Percentiles rank a stretch among this genome's conserved stretches.
phyloP scores from a whole-genome alignment of 2,329 filamentous ascomycete species.

The Verticillium isaacii region DNA sequence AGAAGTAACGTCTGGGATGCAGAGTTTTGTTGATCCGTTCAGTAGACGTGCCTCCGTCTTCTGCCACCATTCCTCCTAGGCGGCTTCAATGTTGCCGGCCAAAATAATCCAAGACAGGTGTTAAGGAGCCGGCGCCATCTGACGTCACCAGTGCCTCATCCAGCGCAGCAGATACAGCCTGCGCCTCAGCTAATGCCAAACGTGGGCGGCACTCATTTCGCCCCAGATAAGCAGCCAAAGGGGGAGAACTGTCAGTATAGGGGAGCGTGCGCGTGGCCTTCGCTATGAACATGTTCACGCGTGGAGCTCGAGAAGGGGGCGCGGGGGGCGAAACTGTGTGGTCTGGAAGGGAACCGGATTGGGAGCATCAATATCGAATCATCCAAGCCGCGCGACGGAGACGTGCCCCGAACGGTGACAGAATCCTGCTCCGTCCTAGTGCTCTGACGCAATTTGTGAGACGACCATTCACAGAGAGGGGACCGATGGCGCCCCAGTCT shows the following conservation, averaged over 20 bases:
- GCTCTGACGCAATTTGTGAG: slow-evolving; percentile 13
- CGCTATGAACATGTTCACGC: too few relatives aligned
- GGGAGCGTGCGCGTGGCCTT: too few relatives aligned
- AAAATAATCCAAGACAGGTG: background rate
- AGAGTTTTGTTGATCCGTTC: background rate
- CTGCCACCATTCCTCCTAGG: background rate
- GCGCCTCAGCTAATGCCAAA: background rate
- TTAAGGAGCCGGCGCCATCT: background rate
- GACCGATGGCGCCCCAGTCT: slow-evolving; percentile 6
- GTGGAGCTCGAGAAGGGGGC: background rate
- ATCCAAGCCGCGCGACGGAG: background rate
- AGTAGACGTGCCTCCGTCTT: background rate
- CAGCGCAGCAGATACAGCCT: background rate
- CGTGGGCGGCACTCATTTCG: too few relatives aligned
- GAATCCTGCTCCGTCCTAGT: slow-evolving; percentile 3
- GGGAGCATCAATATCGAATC: background rate
- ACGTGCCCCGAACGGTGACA: background rate
- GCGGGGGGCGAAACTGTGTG: background rate
- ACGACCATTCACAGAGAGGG: slow-evolving; percentile 5
- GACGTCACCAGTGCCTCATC: background rate
- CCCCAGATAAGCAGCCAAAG: background rate
- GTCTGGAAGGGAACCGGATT: background rate
- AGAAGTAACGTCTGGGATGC: background rate
- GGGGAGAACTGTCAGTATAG: background rate
- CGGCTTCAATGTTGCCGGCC: background rate